A percentile compares a stretch with the other conserved stretches of the same genome.
Evolutionary conservation across 176 grass and related monocot species (phyloP).

Genomic region (Eremochloa ophiuroides): DNA sequence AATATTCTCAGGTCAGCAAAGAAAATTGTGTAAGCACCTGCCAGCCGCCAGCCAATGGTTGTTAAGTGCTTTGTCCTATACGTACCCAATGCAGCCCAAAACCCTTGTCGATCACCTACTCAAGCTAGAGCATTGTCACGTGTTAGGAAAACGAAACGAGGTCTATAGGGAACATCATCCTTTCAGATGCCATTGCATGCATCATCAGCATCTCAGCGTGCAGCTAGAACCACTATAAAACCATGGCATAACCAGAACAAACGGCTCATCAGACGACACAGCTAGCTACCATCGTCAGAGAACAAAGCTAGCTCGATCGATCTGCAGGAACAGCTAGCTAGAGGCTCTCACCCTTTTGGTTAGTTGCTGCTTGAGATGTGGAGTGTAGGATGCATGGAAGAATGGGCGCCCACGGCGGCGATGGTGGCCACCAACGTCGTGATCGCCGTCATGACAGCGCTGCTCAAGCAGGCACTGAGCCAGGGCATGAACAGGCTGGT

Average conservation of each 20-base stretch:
- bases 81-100: background rate
- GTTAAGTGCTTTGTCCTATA: background rate
- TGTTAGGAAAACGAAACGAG: conserved; percentile 25
- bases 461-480: conserved; percentile 56
- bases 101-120: background rate
- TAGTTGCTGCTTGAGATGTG: conserved; percentile 28
- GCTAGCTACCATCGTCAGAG: conserved; percentile 6
- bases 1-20: conserved; percentile 21
- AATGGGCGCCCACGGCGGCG: conserved; percentile 39
- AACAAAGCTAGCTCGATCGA: background rate
- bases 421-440: conserved; percentile 45
- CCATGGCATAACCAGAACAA: conserved; percentile 29
- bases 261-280: background rate
- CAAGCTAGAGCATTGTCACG: conserved; percentile 1
- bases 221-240: conserved; percentile 35
- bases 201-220: background rate
- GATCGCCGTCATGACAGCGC: conserved; percentile 48
- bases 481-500: conserved; percentile 54
- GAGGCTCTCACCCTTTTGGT: too few species aligned
- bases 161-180: background rate
- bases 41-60: background rate
- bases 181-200: conserved; percentile 20
- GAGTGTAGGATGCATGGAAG: conserved; percentile 29
- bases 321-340: background rate
- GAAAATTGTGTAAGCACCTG: background rate